Evolutionary conservation across 306 rosid genomes (phyloP).

Genomic region (Ziziphus jujuba): DNA sequence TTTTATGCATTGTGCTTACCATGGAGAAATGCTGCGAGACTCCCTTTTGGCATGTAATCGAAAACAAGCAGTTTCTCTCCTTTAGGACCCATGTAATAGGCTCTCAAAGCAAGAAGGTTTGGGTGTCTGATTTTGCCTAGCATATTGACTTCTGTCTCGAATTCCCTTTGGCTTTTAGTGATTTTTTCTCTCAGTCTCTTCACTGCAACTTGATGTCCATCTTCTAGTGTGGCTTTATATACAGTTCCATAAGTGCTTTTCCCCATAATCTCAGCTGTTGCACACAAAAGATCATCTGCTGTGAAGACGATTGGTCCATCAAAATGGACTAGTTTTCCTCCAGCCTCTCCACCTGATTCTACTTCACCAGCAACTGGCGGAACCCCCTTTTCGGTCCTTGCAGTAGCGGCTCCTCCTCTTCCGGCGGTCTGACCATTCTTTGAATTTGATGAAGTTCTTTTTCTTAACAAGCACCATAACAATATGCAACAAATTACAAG

Average conservation of each 20-base stretch:
- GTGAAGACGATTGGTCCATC: constrained; percentile 78
- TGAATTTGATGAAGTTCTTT: constrained; percentile 48
- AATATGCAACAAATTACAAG: constrained; percentile 56
- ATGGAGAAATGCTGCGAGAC: constrained; percentile 77
- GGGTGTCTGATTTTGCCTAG: constrained; percentile 81
- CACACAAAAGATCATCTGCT: constrained; percentile 90
- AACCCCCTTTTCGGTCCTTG: constrained; percentile 56
- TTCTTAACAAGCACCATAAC: constrained; percentile 56
- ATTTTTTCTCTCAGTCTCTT: constrained; percentile 89
- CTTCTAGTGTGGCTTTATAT: constrained; percentile 90
- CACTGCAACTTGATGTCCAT: constrained; percentile 92
- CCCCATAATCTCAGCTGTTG: constrained; percentile 96
- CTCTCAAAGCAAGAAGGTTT: constrained; percentile 77
- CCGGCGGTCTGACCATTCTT: constrained; percentile 43
- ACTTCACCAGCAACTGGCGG: constrained; percentile 51
- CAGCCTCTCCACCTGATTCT: constrained; percentile 61
- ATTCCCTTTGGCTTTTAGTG: constrained; percentile 76
- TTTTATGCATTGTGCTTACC: constrained; percentile 39
- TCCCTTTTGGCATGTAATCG: constrained; percentile 75
- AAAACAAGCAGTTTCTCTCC: constrained; percentile 93
- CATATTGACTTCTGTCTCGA: constrained; percentile 68
- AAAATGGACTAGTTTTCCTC: constrained; percentile 85
- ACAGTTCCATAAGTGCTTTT: constrained; percentile 95
- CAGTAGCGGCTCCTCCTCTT: constrained; percentile 22
- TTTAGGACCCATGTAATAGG: constrained; percentile 81